phyloP scores from a whole-genome alignment of 169 alveolate genomes.

The Neospora caninum region DNA sequence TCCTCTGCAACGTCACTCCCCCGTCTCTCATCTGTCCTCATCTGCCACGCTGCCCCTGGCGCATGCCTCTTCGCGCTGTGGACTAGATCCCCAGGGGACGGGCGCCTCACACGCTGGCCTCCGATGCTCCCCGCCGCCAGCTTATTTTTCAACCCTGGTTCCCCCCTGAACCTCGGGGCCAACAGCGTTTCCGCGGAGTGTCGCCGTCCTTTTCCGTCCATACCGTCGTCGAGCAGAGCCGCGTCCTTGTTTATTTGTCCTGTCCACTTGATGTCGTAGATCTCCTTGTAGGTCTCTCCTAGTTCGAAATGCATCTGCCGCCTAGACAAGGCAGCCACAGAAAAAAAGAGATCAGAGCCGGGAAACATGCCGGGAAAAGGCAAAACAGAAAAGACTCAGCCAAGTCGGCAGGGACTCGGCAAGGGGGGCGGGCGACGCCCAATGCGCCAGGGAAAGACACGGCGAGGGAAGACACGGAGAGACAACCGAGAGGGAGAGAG shows the following conservation, averaged over 20 bases:
- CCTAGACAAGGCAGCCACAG: not conserved
- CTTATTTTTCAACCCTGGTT: too few species aligned
- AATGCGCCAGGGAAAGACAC: not conserved
- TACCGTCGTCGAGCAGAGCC: not conserved
- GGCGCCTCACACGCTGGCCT: too few species aligned
- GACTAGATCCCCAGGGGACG: too few species aligned
- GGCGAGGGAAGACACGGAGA: too few species aligned
- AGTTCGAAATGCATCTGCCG: conserved; percentile 30
- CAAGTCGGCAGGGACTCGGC: not conserved
- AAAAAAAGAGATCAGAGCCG: not conserved
- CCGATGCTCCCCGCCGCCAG: too few species aligned
- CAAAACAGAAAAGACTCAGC: not conserved
- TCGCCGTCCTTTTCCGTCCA: not conserved
- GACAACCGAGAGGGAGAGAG: too few species aligned
- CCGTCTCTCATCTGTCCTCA: too few species aligned
- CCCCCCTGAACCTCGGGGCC: too few species aligned
- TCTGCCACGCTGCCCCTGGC: too few species aligned
- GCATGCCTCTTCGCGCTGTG: too few species aligned
- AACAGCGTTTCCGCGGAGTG: too few species aligned
- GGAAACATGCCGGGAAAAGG: not conserved
- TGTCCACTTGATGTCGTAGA: conserved; percentile 11
- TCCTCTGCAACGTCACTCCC: too few species aligned
- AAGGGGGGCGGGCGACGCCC: not conserved
- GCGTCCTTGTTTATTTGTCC: not conserved
- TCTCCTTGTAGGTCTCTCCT: conserved; percentile 6